phyloP scores from a whole-genome alignment of 192 early-diverging fungal species.

The Rhizophagus sp. region DNA sequence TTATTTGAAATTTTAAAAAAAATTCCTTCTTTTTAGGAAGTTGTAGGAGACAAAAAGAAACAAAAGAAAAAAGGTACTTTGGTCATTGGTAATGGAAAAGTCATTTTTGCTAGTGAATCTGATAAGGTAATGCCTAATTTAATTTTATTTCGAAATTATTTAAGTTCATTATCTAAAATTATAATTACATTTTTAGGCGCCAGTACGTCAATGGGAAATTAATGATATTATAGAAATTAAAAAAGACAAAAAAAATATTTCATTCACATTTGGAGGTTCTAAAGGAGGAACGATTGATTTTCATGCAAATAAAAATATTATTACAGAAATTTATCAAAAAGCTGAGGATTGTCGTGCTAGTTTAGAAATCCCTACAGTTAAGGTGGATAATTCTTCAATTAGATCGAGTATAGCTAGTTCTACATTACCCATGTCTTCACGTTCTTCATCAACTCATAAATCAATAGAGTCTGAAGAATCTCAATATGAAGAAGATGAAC shows the following conservation, averaged over 20 bases:
- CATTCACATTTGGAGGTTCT: conserved; percentile 61
- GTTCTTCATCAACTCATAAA: conserved; percentile 29
- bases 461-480: conserved; percentile 32
- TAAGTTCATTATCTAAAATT: conserved; percentile 13
- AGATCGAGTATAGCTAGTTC: conserved; percentile 38
- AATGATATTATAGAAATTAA: conserved; percentile 60
- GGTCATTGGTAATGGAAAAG: conserved; percentile 59
- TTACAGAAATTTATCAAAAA: conserved; percentile 68
- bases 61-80: conserved; percentile 68
- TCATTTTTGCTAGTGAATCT: conserved; percentile 65
- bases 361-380: conserved; percentile 36
- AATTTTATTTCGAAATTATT: conserved; percentile 18
- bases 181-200: conserved; percentile 29
- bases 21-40: conserved; percentile 39
- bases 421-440: conserved; percentile 14
- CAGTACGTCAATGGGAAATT: conserved; percentile 61
- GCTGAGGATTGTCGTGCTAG: conserved; percentile 59
- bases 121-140: conserved; percentile 44
- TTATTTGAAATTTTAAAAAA: not conserved
- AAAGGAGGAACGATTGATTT: conserved; percentile 62
- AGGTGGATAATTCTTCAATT: conserved; percentile 13
- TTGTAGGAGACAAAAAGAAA: conserved; percentile 68
- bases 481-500: conserved; percentile 36
- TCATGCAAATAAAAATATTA: conserved; percentile 59
- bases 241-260: conserved; percentile 64